Percentiles rank a stretch among this genome's conserved stretches.
Evolutionary conservation across 768 basidiomycete genomes (phyloP).

Genomic region (Crassisporium funariophilum): DNA sequence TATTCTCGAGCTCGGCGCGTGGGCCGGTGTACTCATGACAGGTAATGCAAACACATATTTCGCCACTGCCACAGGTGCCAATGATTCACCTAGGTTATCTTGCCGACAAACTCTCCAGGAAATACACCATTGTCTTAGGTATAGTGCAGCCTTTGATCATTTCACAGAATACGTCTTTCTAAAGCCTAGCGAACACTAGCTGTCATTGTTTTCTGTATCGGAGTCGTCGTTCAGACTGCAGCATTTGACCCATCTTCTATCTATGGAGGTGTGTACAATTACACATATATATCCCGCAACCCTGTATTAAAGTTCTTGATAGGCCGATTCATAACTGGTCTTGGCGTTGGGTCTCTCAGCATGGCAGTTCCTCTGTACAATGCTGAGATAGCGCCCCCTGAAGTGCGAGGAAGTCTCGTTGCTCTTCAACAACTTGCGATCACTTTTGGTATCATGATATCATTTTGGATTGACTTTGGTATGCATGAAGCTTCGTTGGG

Average conservation of each 20-base stretch:
- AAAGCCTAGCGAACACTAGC: too few species aligned
- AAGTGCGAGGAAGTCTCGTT: slow-evolving; percentile 79
- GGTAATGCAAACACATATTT: too few species aligned
- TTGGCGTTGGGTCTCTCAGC: slow-evolving; percentile 79
- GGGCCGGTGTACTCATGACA: slow-evolving; percentile 73
- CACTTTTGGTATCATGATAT: slow-evolving; percentile 76
- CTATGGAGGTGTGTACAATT: slow-evolving; percentile 69
- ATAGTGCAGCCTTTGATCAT: too few species aligned
- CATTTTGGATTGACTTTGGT: slow-evolving; percentile 57
- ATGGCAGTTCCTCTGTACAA: slow-evolving; percentile 88
- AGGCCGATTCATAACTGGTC: slow-evolving; percentile 76
- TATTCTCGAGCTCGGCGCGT: slow-evolving; percentile 75
- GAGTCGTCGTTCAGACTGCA: slow-evolving; percentile 73
- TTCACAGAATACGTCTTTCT: too few species aligned
- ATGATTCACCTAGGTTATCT: slow-evolving; percentile 58
- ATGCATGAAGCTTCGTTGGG: too few species aligned
- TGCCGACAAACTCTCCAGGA: slow-evolving; percentile 73
- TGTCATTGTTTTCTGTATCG: slow-evolving; percentile 63
- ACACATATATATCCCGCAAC: too few species aligned
- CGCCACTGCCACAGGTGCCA: too few species aligned
- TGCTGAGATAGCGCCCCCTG: slow-evolving; percentile 70
- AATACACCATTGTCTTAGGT: slow-evolving; percentile 70
- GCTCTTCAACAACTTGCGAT: slow-evolving; percentile 84
- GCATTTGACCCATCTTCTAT: slow-evolving; percentile 61
- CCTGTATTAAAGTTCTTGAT: neutral